Percentiles rank a stretch among this genome's conserved stretches.
Conservation (phyloP, 1,284 basidiomycete genomes). For the Apiotrichum montevideense region DNA sequence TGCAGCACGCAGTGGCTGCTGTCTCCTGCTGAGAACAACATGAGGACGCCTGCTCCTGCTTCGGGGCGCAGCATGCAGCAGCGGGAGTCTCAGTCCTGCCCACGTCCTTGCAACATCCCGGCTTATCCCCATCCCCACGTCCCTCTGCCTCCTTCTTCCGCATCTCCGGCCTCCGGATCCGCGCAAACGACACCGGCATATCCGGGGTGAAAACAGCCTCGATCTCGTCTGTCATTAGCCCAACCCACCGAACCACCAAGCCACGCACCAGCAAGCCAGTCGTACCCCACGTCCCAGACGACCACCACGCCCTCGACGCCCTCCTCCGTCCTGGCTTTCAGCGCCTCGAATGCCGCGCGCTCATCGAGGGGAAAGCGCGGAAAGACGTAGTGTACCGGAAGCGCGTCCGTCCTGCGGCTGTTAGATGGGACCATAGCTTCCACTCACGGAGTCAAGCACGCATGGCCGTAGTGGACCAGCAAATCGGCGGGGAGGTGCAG, state of each 20-base stretch:
- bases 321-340: conserved; percentile 25
- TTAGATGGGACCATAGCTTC: background rate
- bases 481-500: conserved; percentile 89
- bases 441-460: conserved; percentile 67
- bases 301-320: conserved; percentile 52
- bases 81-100: background rate
- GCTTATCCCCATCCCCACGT: too few relatives aligned
- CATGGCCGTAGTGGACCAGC: conserved; percentile 93
- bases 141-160: conserved; percentile 2
- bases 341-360: conserved; percentile 19
- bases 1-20: background rate
- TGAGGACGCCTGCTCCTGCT: background rate
- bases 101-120: too few relatives aligned
- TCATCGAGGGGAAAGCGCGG: conserved; percentile 37
- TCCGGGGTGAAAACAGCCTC: conserved; percentile 17
- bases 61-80: background rate
- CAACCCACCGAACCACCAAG: too few relatives aligned
- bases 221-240: conserved; percentile 23
- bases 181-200: conserved; percentile 30
- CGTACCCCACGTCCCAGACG: conserved; percentile 73
- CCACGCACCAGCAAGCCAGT: conserved; percentile 59
- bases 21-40: background rate
- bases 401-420: conserved; percentile 38
- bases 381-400: conserved; percentile 48
- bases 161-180: conserved; percentile 22